Percentiles rank a stretch among this genome's conserved stretches.
Conservation (phyloP, 176 grass and related monocot genomes). For the Juncus inflexus region DNA sequence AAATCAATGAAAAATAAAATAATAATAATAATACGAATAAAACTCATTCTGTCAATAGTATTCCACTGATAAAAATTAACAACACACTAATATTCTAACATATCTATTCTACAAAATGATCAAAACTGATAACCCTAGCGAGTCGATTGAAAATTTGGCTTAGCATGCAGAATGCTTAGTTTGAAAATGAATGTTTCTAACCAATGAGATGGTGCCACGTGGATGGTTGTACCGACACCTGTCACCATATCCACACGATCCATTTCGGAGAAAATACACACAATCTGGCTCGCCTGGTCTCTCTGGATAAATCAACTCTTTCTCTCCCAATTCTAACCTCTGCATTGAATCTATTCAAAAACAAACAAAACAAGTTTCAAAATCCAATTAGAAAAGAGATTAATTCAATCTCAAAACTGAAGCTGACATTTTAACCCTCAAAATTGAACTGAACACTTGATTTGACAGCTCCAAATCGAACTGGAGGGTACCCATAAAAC, state of each 20-base stretch:
- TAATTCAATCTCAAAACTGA: neutral
- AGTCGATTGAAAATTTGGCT: no score
- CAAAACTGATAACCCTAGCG: no score
- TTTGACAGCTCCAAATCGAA: conserved; percentile 26
- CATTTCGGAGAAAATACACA: conserved; percentile 78
- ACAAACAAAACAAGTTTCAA: neutral
- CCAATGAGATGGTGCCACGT: conserved; percentile 41
- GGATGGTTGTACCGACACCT: conserved; percentile 96
- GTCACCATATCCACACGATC: conserved; percentile 77
- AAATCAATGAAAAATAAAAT: conserved; percentile 16
- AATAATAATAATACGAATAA: neutral
- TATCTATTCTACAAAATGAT: no score
- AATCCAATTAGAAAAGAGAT: conserved; percentile 1
- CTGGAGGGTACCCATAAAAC: neutral
- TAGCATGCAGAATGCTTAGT: neutral
- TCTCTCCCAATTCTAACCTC: conserved; percentile 59
- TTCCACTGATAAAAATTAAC: no score
- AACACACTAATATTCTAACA: no score
- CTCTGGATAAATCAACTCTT: conserved; percentile 51
- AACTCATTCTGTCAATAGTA: neutral
- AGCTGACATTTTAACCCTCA: neutral
- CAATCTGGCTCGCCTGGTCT: conserved; percentile 76
- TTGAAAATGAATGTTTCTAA: conserved; percentile 28
- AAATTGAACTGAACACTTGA: conserved; percentile 35
- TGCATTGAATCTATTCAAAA: conserved; percentile 62